Evolutionary conservation across 1,139 yeast genomes (phyloP).

Genomic region (Lodderomyces metapsilosis): DNA sequence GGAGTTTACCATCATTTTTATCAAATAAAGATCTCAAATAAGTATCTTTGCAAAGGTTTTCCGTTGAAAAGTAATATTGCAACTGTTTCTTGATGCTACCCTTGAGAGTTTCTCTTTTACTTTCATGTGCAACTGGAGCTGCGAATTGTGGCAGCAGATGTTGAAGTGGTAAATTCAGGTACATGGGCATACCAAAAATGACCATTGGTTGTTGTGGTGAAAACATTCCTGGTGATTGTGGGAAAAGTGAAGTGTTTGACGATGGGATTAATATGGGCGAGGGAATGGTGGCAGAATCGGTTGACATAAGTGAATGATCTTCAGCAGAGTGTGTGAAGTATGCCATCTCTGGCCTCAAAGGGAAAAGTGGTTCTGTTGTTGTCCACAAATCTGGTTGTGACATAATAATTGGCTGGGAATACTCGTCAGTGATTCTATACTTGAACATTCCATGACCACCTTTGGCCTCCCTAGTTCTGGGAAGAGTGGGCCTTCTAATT

Average conservation of each 20-base stretch:
- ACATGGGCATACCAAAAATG: constrained; percentile 1
- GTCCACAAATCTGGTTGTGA: not conserved
- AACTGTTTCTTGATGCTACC: constrained; percentile 19
- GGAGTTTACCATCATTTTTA: constrained; percentile 19
- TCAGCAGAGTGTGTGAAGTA: not conserved
- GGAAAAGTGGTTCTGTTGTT: not conserved
- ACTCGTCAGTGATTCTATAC: constrained; percentile 5
- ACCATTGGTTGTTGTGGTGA: constrained; percentile 4
- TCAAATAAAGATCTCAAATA: constrained; percentile 22
- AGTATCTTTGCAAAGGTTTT: constrained; percentile 25
- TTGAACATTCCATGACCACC: constrained; percentile 11
- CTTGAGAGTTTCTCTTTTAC: constrained; percentile 5
- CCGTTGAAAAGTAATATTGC: constrained; percentile 25
- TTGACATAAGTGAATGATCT: not conserved
- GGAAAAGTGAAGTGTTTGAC: not conserved
- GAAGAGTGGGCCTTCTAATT: constrained; percentile 15
- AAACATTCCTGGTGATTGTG: constrained; percentile 2
- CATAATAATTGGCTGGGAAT: constrained; percentile 1
- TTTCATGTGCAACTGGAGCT: not conserved
- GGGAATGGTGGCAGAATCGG: not conserved
- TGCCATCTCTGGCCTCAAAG: not conserved
- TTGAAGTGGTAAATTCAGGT: not conserved
- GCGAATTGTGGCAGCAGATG: not conserved
- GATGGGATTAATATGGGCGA: constrained; percentile 3
- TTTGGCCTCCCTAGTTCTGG: constrained; percentile 10